phyloP scores from a whole-genome alignment of 2,329 filamentous ascomycete species.

The Colletotrichum tofieldiae region DNA sequence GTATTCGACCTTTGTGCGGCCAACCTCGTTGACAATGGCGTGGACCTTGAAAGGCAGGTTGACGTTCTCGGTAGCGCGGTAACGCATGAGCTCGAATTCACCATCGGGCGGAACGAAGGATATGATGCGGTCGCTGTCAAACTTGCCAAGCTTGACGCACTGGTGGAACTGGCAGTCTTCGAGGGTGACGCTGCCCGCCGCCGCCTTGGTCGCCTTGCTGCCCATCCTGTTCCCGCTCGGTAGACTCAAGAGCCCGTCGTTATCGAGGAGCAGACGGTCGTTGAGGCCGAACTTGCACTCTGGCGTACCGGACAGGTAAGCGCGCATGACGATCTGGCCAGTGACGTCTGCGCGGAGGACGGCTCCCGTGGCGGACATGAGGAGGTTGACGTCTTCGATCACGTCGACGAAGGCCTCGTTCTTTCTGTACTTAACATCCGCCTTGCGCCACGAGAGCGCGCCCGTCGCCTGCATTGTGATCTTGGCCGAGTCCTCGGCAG shows the following conservation, averaged over 20 bases:
- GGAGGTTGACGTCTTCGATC: slow-evolving; percentile 97
- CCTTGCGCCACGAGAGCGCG: slow-evolving; percentile 95
- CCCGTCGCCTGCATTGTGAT: slow-evolving; percentile 99
- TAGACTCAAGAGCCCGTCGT: slow-evolving; percentile 75
- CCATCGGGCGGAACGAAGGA: slow-evolving; percentile 97
- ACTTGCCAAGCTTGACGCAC: slow-evolving; percentile 97
- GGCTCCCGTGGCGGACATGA: slow-evolving; percentile 98
- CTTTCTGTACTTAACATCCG: slow-evolving; percentile 98
- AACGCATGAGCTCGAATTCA: slow-evolving; percentile 98
- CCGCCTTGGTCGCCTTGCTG: slow-evolving; percentile 93
- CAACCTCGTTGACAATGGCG: slow-evolving; percentile 97
- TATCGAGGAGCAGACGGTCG: slow-evolving; percentile 92
- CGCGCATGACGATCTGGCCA: slow-evolving; percentile 98
- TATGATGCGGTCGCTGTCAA: slow-evolving; percentile 96
- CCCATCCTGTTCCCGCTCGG: slow-evolving; percentile 84
- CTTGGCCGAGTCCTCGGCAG: slow-evolving; percentile 92
- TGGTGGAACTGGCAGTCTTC: slow-evolving; percentile 99
- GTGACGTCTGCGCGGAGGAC: slow-evolving; percentile 96
- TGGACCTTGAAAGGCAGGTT: slow-evolving; percentile 99
- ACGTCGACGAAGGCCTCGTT: slow-evolving; percentile 99
- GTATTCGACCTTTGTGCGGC: slow-evolving; percentile 98
- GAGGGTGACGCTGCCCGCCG: slow-evolving; percentile 93
- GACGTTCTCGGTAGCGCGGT: slow-evolving; percentile 97
- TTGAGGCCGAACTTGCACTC: slow-evolving; percentile 99
- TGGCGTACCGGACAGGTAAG: slow-evolving; percentile 94